These are phyloP conservation scores for Oryza glaberrima DNA, from an alignment of 176 grass and related monocot species.

Conservation along the genomic window DNA sequence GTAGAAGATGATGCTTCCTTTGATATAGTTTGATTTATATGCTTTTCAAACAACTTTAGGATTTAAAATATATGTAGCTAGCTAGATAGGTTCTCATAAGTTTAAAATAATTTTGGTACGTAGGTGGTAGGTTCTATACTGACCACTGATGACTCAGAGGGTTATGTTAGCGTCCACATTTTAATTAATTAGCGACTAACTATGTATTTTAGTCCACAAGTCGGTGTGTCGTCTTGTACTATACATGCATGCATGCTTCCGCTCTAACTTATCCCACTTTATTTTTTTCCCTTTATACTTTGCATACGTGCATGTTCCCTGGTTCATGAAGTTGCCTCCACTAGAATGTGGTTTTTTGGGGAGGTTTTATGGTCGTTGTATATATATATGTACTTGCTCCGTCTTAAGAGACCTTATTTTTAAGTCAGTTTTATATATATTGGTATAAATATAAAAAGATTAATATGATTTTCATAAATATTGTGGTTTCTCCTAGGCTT, in stretches of 20 bases:
- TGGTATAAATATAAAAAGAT: no score
- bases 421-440: no score
- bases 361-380: no score
- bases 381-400: no score
- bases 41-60: not conserved
- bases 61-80: not conserved
- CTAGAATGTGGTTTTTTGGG: no score
- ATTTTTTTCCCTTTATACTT: not conserved
- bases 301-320: not conserved
- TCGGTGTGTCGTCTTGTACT: constrained; percentile 35
- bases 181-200: not conserved
- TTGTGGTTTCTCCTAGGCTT: no score
- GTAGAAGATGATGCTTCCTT: not conserved
- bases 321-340: not conserved
- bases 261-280: not conserved
- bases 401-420: no score
- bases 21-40: not conserved
- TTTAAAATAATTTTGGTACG: not conserved
- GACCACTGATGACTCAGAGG: constrained; percentile 35
- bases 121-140: constrained; percentile 32
- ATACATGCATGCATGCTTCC: not conserved
- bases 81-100: not conserved
- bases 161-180: not conserved
- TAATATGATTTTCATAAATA: no score
- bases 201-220: constrained; percentile 29